Evolutionary conservation across 2,329 filamentous ascomycete species (phyloP).

Genomic region (Penicillium psychrosexuale): DNA sequence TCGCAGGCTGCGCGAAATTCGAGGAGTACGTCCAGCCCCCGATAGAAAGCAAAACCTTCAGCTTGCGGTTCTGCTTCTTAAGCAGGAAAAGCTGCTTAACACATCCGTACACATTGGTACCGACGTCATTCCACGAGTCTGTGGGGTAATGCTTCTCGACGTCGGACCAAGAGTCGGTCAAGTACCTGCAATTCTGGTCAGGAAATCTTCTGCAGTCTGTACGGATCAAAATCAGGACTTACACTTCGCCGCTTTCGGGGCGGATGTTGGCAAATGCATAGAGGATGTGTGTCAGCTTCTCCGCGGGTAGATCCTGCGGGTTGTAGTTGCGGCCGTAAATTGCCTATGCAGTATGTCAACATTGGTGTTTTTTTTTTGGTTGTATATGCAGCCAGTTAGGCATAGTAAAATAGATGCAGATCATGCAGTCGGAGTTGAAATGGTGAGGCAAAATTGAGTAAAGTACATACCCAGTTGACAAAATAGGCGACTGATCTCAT

Average conservation of each 20-base stretch:
- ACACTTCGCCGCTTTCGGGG: constrained; percentile 73
- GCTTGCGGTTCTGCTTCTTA: constrained; percentile 70
- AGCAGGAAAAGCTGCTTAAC: constrained; percentile 72
- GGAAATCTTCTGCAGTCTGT: not conserved
- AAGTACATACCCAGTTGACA: constrained; percentile 44
- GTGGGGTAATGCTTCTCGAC: constrained; percentile 64
- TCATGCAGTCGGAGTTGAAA: not conserved
- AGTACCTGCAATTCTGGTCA: constrained; percentile 31
- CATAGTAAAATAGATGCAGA: not conserved
- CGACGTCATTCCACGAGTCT: constrained; percentile 66
- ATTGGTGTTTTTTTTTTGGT: not conserved
- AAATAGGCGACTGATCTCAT: constrained; percentile 43
- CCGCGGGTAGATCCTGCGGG: constrained; percentile 75
- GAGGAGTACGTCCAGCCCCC: constrained; percentile 76
- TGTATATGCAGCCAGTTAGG: not conserved
- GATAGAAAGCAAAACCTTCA: constrained; percentile 78
- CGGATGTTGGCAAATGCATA: constrained; percentile 89
- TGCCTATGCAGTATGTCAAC: constrained; percentile 49
- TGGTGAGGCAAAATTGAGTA: not conserved
- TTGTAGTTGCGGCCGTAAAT: constrained; percentile 83
- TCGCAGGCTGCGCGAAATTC: constrained; percentile 71
- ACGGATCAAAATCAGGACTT: constrained; percentile 18
- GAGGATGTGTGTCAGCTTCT: constrained; percentile 85
- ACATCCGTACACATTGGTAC: constrained; percentile 72
- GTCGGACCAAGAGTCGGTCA: constrained; percentile 69